Base-by-base conservation (phyloP, 2,329 filamentous ascomycete genomes). In the Gnomoniopsis sp. region DNA sequence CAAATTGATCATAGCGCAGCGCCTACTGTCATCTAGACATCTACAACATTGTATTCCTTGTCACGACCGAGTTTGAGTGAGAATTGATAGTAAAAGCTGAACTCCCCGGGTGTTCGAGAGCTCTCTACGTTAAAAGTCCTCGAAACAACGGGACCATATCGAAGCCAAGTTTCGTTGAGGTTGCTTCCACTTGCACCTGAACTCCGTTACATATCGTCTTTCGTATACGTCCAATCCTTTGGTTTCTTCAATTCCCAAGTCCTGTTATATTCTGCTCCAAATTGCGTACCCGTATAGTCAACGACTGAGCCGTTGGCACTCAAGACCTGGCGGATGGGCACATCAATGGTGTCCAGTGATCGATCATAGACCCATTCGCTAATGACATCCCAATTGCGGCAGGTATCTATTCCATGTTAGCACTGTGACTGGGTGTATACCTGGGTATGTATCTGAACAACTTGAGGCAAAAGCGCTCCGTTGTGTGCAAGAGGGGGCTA, bases 321-420 rank as follows among this genome's bases (percentile, higher is more conserved):
- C 15, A 49, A 53, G 10, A 38, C 34, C 21, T 52, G 50, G 36
- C 51, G 50, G 14, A 49, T 53, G 21, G 56, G 34, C 22, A 58
- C 44, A 15, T 58, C 26, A 3, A 55, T 38, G 6, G 38, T 41
- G 38, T 41, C 38, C 14, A 41, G 38, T 15, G 53, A 49, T 3
- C 56, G 56, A 11, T 58, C 50, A 11, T 53, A 58, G 8, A 30
- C 56, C 56, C 56, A 58, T 17, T 53, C 50, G 12, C 56, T 53
- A 14, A 58, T 53, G 17, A 58, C 43, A 23, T 58, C 56, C 4
- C 48, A 58, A 44, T 58, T 58, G 21, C 50, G 50, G 44, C 56
- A 58, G 3, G 56, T 58, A 21, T 58, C 38, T 41, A 15, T 15
- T 15, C 6, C n/a, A 41, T 41, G 38, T 41, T 41, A 41, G 38